A percentile compares a stretch with the other conserved stretches of the same genome.
Evolutionary conservation across 169 alveolate species (phyloP).

Genomic region (Plasmodium vivax): DNA sequence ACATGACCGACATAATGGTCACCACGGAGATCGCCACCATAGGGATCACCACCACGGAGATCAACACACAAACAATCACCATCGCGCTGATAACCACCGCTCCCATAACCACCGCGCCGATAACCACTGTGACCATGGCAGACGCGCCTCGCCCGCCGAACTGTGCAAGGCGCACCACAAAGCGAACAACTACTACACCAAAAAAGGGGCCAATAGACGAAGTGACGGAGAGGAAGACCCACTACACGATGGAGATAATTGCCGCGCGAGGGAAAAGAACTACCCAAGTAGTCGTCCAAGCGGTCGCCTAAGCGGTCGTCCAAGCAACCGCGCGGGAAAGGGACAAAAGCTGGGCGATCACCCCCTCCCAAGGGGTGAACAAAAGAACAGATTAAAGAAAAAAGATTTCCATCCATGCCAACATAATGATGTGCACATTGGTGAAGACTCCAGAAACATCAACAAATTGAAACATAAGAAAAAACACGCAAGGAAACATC

Average conservation of each 20-base stretch:
- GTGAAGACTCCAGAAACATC: neutral
- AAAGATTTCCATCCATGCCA: neutral
- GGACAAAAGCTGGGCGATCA: neutral
- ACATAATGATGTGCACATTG: neutral
- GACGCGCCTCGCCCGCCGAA: neutral
- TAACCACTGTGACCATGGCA: neutral
- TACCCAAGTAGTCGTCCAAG: neutral
- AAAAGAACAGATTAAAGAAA: neutral
- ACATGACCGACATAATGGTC: neutral
- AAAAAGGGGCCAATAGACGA: neutral
- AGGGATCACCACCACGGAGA: neutral
- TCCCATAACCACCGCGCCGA: neutral
- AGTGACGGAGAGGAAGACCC: neutral
- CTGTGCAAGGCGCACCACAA: neutral
- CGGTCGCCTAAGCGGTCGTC: neutral
- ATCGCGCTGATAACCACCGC: neutral
- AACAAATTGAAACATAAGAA: conserved; percentile 13
- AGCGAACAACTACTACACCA: neutral
- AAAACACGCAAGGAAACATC: neutral
- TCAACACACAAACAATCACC: neutral
- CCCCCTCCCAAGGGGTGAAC: neutral
- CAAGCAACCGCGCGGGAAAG: neutral
- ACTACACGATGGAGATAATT: neutral
- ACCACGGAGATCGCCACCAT: neutral
- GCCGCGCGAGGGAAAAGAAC: neutral